Percentiles rank a stretch among this genome's conserved stretches.
Conservation (phyloP, 305 asterid species). For the Fraxinus albicans region DNA sequence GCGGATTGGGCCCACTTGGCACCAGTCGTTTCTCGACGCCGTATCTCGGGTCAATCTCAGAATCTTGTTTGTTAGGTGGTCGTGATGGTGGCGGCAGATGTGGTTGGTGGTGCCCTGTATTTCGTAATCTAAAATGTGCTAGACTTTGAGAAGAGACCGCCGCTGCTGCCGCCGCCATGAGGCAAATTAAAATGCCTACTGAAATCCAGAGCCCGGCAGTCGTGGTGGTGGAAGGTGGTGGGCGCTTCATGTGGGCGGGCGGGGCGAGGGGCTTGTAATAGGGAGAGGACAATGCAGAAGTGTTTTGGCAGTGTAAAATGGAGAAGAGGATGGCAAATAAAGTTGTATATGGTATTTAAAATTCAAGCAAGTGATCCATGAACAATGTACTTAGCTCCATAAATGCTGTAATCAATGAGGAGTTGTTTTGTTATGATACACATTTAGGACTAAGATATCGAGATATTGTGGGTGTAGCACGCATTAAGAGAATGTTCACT, state of each 20-base stretch:
- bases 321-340: constrained; percentile 18
- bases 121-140: constrained; percentile 5
- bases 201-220: constrained; percentile 19
- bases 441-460: background rate
- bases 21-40: constrained; percentile 45
- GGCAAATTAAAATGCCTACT: constrained; percentile 18
- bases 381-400: constrained; percentile 31
- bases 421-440: background rate
- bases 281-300: constrained; percentile 5
- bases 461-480: background rate
- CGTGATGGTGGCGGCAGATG: constrained; percentile 3
- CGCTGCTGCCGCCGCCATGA: constrained; percentile 27
- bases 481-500: background rate
- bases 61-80: constrained; percentile 8
- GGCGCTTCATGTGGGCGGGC: constrained; percentile 25
- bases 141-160: background rate
- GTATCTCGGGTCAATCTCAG: constrained; percentile 43
- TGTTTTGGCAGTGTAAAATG: constrained; percentile 18
- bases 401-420: constrained; percentile 37
- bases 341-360: constrained; percentile 33
- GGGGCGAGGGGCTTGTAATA: background rate
- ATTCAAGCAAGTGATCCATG: constrained; percentile 45
- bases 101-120: constrained; percentile 14
- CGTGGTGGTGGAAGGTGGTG: background rate
- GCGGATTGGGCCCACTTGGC: constrained; percentile 50